Base-by-base conservation (phyloP, 2,329 filamentous ascomycete genomes). In the Amauroascus niger region DNA sequence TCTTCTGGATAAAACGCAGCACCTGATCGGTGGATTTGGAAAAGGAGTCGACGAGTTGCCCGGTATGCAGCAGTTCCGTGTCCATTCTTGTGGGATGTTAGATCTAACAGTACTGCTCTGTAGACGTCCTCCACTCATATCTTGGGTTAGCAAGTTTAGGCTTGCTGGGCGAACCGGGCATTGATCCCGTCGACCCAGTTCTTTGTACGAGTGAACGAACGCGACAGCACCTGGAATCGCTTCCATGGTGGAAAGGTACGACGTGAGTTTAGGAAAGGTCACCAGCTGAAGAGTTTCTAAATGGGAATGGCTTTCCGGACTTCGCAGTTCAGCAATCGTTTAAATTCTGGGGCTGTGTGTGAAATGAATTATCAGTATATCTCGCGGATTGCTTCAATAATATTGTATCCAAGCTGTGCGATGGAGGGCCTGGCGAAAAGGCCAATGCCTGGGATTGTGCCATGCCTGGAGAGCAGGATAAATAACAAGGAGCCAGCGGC, bases 91-190 rank as follows among this genome's bases (percentile, higher is more conserved):
- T 70, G 28, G 74, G 26, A 69, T 74, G 5, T 18, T 30, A 11
- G 24, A 30, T 13, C 57, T 69, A 72, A 53, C 55, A 35, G 48
- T 54, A 45, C 11, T 37, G 41, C 45, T 20, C 46, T 44, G 50
- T 71, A 71, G 84, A 88, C 69, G 76, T 97, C 24, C 88, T 95
- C 61, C 93, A 98, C 66, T 87, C 86, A 0, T 96, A 90, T 66
- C 79, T 97, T 28, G 93, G 89, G 0, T 78, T 97, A 32, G 86
- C 88, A 1, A 84, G 87, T 0, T 74, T 98, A 37, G 82, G 84
- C 0, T 79, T 87, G 14, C 79, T 89, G 67, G 81, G 81, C 6
- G 87, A 95, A 60, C 67, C 77, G 0, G 80, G 80, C 0, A 66
- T 97, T 35, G 85, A 84, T 58, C 70, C 74, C 18, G 77, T 95